A percentile compares a stretch with the other conserved stretches of the same genome.
These are phyloP conservation scores for Lophiostoma macrostomum DNA, from an alignment of 495 filamentous ascomycete species.

Conservation along the genomic window DNA sequence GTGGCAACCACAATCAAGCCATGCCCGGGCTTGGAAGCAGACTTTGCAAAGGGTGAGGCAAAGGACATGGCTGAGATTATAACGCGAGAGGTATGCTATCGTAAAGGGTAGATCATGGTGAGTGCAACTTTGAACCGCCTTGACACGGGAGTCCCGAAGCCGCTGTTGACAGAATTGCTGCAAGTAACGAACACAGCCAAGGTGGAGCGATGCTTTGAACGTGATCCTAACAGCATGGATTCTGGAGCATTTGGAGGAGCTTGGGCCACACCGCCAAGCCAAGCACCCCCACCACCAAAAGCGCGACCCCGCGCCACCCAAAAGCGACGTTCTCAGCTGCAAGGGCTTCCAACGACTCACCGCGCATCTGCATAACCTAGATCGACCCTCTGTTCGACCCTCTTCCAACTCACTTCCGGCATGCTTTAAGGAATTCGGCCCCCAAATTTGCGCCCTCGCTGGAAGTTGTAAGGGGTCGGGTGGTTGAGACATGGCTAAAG, in stretches of 20 bases:
- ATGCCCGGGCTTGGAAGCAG: slow-evolving; percentile 68
- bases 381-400: slow-evolving; percentile 4
- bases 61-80: slow-evolving; percentile 10
- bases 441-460: not conserved
- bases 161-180: no score
- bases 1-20: slow-evolving; percentile 72
- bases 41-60: slow-evolving; percentile 63
- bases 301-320: slow-evolving; percentile 2
- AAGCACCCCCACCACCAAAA: not conserved
- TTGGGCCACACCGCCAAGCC: slow-evolving; percentile 1
- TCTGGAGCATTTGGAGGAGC: not conserved
- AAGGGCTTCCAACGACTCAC: not conserved
- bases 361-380: no score
- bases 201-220: no score
- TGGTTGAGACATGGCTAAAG: slow-evolving; percentile 53
- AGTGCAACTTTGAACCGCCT: no score
- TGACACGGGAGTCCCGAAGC: no score
- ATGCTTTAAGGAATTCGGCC: slow-evolving; percentile 1
- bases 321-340: not conserved
- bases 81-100: no score
- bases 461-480: slow-evolving; percentile 19
- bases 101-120: no score
- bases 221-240: not conserved
- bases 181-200: no score
- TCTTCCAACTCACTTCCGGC: not conserved